These are phyloP conservation scores for Saccharomycopsis olivae DNA, from an alignment of 805 yeast genomes.

Conservation along the genomic window DNA sequence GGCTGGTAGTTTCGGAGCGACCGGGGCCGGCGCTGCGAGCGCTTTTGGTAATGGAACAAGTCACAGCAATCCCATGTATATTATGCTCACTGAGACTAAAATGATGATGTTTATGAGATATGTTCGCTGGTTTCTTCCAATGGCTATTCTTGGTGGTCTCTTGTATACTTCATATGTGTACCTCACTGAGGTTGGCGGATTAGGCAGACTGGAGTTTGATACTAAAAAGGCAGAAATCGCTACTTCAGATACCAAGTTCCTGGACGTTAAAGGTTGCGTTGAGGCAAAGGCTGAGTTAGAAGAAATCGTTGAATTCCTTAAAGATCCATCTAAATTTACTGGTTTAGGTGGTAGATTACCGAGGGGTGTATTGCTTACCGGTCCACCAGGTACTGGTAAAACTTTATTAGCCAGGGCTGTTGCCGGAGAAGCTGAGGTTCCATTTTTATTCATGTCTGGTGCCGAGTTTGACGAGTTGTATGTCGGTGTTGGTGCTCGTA, in stretches of 20 bases:
- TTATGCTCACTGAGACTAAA: constrained; percentile 80
- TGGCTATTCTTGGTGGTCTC: constrained; percentile 45
- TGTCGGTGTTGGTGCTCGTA: constrained; percentile 98
- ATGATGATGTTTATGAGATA: constrained; percentile 71
- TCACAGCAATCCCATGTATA: constrained; percentile 74
- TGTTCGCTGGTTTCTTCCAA: constrained; percentile 80
- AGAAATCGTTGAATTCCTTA: constrained; percentile 94
- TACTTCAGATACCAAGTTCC: constrained; percentile 76
- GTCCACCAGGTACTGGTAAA: constrained; percentile 99
- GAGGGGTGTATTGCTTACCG: constrained; percentile 91
- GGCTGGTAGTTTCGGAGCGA: constrained; percentile 31
- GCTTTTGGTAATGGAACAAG: constrained; percentile 33
- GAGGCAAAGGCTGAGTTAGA: constrained; percentile 97
- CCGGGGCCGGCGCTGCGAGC: constrained; percentile 16
- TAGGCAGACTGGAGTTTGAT: constrained; percentile 63
- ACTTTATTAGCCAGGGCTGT: constrained; percentile 94
- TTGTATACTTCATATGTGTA: constrained; percentile 49
- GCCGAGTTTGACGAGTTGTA: constrained; percentile 96
- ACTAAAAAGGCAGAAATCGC: constrained; percentile 78
- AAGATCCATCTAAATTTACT: constrained; percentile 93
- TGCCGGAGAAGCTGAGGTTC: constrained; percentile 99
- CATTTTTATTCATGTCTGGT: constrained; percentile 97
- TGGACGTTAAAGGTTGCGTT: constrained; percentile 95
- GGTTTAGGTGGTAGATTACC: constrained; percentile 96
- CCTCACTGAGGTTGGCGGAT: constrained; percentile 44